Evolutionary conservation across 768 basidiomycete species (phyloP).

Genomic region (Cystofilobasidium bisporidii): DNA sequence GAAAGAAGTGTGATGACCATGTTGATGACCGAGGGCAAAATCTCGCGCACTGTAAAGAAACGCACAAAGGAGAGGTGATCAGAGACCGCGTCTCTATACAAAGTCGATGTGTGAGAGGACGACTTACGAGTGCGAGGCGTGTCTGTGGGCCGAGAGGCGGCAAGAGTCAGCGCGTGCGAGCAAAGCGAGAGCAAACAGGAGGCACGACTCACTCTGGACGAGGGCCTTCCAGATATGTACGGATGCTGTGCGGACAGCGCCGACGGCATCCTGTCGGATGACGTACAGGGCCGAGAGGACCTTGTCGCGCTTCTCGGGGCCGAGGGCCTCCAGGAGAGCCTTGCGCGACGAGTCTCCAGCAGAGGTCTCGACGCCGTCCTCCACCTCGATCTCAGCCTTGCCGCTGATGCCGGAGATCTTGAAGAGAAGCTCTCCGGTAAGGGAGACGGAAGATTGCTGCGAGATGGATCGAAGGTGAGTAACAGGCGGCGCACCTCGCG

Average conservation of each 20-base stretch:
- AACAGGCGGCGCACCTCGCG: too few relatives aligned
- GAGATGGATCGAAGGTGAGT: slow-evolving; percentile 3
- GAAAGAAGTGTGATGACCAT: slow-evolving; percentile 64
- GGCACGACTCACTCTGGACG: slow-evolving; percentile 52
- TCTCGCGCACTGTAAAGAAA: slow-evolving; percentile 56
- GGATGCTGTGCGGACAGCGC: slow-evolving; percentile 76
- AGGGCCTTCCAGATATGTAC: slow-evolving; percentile 97
- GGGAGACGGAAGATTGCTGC: slow-evolving; percentile 87
- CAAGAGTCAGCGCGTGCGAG: neutral
- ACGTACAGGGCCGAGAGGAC: slow-evolving; percentile 84
- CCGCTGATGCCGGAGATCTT: slow-evolving; percentile 91
- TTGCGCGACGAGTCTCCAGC: slow-evolving; percentile 63
- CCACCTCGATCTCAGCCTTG: slow-evolving; percentile 62
- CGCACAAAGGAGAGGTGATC: neutral
- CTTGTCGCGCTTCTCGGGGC: slow-evolving; percentile 75
- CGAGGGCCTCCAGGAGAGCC: slow-evolving; percentile 78
- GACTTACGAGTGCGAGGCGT: slow-evolving; percentile 73
- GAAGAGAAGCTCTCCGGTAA: slow-evolving; percentile 92
- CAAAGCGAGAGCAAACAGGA: neutral
- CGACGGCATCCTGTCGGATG: slow-evolving; percentile 85
- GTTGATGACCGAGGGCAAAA: slow-evolving; percentile 70
- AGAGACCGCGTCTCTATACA: too few relatives aligned
- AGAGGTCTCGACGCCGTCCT: slow-evolving; percentile 56
- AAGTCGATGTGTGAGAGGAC: too few relatives aligned
- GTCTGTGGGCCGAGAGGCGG: slow-evolving; percentile 38